These are phyloP conservation scores for Kluyveromyces dobzhanskii DNA, from an alignment of 805 yeast species.

Conservation along the genomic window DNA sequence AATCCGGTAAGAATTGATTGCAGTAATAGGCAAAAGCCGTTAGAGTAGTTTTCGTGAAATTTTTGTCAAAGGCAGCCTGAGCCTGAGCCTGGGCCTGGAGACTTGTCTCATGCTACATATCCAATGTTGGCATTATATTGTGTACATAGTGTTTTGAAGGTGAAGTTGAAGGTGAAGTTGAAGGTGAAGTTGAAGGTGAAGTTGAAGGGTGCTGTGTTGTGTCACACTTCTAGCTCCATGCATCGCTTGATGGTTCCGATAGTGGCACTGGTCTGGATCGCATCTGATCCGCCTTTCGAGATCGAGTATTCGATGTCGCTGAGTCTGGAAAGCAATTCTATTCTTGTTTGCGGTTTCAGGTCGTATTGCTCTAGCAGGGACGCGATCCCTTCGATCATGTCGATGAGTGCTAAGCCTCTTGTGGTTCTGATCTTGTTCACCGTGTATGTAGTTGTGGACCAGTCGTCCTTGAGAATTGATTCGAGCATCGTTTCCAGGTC, in stretches of 20 bases:
- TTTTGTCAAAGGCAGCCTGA: no score
- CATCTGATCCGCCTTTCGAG: slow-evolving; percentile 87
- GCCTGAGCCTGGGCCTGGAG: no score
- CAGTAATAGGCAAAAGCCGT: no score
- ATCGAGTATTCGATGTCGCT: slow-evolving; percentile 88
- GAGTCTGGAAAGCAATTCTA: slow-evolving; percentile 57
- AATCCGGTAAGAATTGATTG: no score
- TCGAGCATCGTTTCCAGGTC: slow-evolving; percentile 71
- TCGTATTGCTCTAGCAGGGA: slow-evolving; percentile 63
- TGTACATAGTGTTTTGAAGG: no score
- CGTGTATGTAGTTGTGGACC: slow-evolving; percentile 69
- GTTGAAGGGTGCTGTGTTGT: no score
- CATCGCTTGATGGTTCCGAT: slow-evolving; percentile 71
- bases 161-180: no score
- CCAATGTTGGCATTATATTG: no score
- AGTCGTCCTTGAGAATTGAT: slow-evolving; percentile 76
- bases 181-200: no score
- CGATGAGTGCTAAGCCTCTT: slow-evolving; percentile 87
- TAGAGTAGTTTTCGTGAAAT: no score
- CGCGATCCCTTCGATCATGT: slow-evolving; percentile 68
- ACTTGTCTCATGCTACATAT: no score
- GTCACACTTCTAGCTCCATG: slow-evolving; percentile 27
- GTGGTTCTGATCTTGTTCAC: slow-evolving; percentile 53
- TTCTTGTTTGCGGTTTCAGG: slow-evolving; percentile 49
- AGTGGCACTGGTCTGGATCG: slow-evolving; percentile 81